phyloP scores from a whole-genome alignment of 257 asterid genomes.

The Cruciata laevipes region DNA sequence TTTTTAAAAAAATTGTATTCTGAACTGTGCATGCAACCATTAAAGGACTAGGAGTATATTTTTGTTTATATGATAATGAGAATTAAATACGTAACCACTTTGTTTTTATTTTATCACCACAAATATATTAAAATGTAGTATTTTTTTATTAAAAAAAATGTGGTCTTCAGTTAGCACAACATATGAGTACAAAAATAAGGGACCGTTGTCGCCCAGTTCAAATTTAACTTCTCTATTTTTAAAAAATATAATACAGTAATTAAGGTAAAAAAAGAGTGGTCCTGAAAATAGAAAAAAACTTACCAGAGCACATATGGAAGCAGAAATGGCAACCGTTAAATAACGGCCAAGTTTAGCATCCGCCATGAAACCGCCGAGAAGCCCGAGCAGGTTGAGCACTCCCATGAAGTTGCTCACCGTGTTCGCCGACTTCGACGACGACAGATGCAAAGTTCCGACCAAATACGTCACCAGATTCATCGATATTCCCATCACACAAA shows the following conservation, averaged over 20 bases:
- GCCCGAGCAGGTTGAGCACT: conserved; percentile 74
- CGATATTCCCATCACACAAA: conserved; percentile 82
- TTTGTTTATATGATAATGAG: too few species aligned
- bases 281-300: background rate
- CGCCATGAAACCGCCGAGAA: conserved; percentile 78
- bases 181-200: background rate
- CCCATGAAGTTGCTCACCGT: conserved; percentile 88
- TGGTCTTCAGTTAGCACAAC: background rate
- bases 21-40: too few species aligned
- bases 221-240: too few species aligned
- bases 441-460: conserved; percentile 64
- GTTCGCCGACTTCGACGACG: conserved; percentile 67
- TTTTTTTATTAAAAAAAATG: too few species aligned
- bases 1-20: too few species aligned
- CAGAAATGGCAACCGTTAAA: conserved; percentile 60
- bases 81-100: too few species aligned
- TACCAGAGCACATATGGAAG: conserved; percentile 66
- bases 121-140: too few species aligned
- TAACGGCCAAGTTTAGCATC: conserved; percentile 89
- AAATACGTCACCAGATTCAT: conserved; percentile 80
- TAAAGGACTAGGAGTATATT: too few species aligned
- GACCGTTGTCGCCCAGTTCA: background rate
- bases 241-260: too few species aligned
- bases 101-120: too few species aligned
- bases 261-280: too few species aligned